phyloP scores from a whole-genome alignment of 2,329 filamentous ascomycete genomes.

The Grosmannia huntii region DNA sequence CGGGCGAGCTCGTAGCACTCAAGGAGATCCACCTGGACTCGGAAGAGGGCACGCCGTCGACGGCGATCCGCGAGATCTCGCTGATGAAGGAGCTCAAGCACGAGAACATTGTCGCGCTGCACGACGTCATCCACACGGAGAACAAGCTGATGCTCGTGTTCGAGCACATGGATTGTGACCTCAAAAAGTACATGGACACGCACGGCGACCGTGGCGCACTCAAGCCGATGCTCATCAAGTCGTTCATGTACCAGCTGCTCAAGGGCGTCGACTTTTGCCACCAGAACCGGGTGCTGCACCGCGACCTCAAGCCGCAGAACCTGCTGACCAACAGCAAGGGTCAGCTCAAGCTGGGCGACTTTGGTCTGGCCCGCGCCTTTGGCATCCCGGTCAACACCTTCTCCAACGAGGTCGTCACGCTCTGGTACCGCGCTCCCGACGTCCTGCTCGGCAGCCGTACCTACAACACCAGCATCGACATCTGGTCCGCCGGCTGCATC shows the following conservation, averaged over 20 bases:
- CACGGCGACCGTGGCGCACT: constrained; percentile 80
- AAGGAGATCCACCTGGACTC: constrained; percentile 99
- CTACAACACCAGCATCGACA: constrained; percentile 99
- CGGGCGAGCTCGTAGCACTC: constrained; percentile 87
- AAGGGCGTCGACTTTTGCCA: constrained; percentile 96
- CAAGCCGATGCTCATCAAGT: constrained; percentile 86
- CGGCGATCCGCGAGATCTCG: constrained; percentile 95
- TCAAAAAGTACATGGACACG: constrained; percentile 98
- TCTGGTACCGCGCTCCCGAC: constrained; percentile 96
- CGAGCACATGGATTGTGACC: constrained; percentile 95
- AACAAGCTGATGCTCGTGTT: constrained; percentile 99
- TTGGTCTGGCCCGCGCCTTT: constrained; percentile 85
- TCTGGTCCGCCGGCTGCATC: constrained; percentile 98
- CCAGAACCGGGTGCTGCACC: constrained; percentile 89
- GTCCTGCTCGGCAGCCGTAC: constrained; percentile 87
- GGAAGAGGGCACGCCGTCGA: constrained; percentile 94
- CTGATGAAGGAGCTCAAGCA: constrained; percentile 99
- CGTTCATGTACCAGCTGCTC: constrained; percentile 96
- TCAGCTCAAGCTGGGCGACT: constrained; percentile 84
- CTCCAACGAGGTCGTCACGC: constrained; percentile 91
- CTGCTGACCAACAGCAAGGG: constrained; percentile 89
- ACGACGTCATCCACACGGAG: constrained; percentile 98
- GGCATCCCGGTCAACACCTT: constrained; percentile 97
- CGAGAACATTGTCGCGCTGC: constrained; percentile 91
- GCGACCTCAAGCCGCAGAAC: constrained; percentile 93